These are phyloP conservation scores for Yamadazyma dendronema DNA, from an alignment of 1,139 yeast species.

Conservation along the genomic window DNA sequence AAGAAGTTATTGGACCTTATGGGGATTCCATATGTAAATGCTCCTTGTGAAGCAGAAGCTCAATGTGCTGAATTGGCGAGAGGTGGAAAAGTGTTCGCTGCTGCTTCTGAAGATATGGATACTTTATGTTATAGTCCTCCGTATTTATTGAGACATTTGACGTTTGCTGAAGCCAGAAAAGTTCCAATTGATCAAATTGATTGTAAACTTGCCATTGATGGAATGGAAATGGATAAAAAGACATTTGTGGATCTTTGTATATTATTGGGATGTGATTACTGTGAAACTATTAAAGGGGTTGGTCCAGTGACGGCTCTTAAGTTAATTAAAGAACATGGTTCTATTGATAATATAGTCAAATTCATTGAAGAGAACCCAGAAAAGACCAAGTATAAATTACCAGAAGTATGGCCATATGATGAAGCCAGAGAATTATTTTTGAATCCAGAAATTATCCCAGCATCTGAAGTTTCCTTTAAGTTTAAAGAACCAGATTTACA, in stretches of 20 bases:
- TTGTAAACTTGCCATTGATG: conserved; percentile 66
- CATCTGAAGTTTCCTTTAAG: conserved; percentile 61
- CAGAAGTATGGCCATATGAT: conserved; percentile 91
- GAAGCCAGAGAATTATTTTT: conserved; percentile 84
- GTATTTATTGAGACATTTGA: conserved; percentile 76
- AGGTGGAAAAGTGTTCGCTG: conserved; percentile 88
- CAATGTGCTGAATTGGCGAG: conserved; percentile 94
- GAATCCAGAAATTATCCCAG: conserved; percentile 72
- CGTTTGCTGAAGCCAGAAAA: conserved; percentile 91
- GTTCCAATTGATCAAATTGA: conserved; percentile 87
- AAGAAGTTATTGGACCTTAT: conserved; percentile 71
- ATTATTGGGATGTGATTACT: conserved; percentile 92
- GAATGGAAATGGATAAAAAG: conserved; percentile 65
- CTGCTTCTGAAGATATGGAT: conserved; percentile 99
- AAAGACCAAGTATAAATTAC: conserved; percentile 71
- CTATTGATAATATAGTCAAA: conserved; percentile 74
- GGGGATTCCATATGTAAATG: conserved; percentile 94
- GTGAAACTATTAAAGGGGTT: conserved; percentile 91
- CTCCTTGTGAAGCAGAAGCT: conserved; percentile 99
- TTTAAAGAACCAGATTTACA: conserved; percentile 82
- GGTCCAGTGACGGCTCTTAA: conserved; percentile 95
- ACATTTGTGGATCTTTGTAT: conserved; percentile 92
- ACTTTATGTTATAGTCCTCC: conserved; percentile 92
- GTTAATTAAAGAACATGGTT: conserved; percentile 79
- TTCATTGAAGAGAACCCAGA: conserved; percentile 59